Conservation (phyloP, 2,329 filamentous ascomycete genomes). For the Chaetoscypha palmicola region DNA sequence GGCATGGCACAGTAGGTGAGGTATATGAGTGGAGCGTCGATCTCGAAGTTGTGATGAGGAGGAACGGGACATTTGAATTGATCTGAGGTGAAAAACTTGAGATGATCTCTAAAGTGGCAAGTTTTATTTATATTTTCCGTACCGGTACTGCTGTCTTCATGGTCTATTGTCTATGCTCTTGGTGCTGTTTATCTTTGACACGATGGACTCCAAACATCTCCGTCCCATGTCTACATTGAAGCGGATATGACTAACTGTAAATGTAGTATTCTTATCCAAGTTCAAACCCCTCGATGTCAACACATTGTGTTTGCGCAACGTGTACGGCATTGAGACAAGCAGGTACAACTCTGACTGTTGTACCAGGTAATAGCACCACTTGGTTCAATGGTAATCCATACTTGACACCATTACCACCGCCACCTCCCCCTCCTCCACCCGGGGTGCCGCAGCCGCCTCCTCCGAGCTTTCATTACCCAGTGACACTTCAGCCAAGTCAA, state of each 20-base stretch:
- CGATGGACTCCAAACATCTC: too few relatives aligned
- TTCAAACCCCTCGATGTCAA: slow-evolving; percentile 2
- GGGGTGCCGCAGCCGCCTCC: neutral
- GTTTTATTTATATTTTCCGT: neutral
- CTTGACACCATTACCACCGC: neutral
- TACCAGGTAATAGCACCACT: neutral
- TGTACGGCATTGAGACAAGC: slow-evolving; percentile 3
- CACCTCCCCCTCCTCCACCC: neutral
- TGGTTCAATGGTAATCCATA: neutral
- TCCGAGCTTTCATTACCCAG: slow-evolving; percentile 1
- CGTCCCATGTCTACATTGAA: too few relatives aligned
- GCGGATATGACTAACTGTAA: slow-evolving; percentile 1
- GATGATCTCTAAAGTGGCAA: neutral
- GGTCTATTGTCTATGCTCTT: too few relatives aligned
- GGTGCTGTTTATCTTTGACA: too few relatives aligned
- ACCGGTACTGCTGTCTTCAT: neutral
- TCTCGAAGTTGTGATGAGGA: neutral
- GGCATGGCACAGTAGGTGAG: neutral
- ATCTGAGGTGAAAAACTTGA: neutral
- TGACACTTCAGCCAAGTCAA: too few relatives aligned
- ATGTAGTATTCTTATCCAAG: neutral
- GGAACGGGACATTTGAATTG: neutral
- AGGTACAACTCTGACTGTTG: neutral
- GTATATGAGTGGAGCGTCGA: slow-evolving; percentile 6
- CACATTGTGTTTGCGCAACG: neutral